Conservation (phyloP, 331 rosid species). For the Malus hybrid region DNA sequence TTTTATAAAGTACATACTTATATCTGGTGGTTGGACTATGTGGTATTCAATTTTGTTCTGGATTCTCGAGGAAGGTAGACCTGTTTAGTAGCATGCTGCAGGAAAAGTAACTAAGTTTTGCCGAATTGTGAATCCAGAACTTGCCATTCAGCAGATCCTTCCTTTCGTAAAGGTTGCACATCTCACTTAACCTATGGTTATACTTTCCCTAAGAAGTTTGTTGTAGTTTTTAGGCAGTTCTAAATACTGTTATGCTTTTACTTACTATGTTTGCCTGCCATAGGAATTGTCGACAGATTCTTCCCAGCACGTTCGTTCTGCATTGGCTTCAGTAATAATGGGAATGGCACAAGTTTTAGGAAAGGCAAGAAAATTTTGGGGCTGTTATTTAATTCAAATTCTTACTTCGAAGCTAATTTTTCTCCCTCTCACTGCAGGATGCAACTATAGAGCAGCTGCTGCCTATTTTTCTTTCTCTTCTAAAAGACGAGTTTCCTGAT, state of each 20-base stretch:
- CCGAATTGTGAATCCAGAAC: slow-evolving; percentile 60
- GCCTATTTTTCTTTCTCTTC: slow-evolving; percentile 79
- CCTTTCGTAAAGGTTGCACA: slow-evolving; percentile 66
- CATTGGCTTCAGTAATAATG: slow-evolving; percentile 89
- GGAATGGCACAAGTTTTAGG: slow-evolving; percentile 86
- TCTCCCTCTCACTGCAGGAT: slow-evolving; percentile 41
- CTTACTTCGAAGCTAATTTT: neutral
- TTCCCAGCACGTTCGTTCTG: slow-evolving; percentile 83
- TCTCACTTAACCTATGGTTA: neutral
- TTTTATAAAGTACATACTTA: no score
- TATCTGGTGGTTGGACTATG: no score
- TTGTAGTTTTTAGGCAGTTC: neutral
- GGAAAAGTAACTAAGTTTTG: slow-evolving; percentile 78
- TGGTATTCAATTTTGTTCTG: no score
- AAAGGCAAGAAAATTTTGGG: slow-evolving; percentile 43
- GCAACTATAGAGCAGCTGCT: slow-evolving; percentile 76
- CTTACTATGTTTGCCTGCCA: slow-evolving; percentile 22
- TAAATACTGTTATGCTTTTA: neutral
- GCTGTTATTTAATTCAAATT: neutral
- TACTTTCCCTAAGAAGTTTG: neutral
- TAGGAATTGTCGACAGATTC: slow-evolving; percentile 84
- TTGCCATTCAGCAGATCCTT: slow-evolving; percentile 72
- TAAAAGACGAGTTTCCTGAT: slow-evolving; percentile 85
- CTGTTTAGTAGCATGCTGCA: no score
- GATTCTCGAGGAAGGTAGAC: no score